phyloP scores from a whole-genome alignment of 2,329 filamentous ascomycete species.

The Dactylonectria estremocensis region DNA sequence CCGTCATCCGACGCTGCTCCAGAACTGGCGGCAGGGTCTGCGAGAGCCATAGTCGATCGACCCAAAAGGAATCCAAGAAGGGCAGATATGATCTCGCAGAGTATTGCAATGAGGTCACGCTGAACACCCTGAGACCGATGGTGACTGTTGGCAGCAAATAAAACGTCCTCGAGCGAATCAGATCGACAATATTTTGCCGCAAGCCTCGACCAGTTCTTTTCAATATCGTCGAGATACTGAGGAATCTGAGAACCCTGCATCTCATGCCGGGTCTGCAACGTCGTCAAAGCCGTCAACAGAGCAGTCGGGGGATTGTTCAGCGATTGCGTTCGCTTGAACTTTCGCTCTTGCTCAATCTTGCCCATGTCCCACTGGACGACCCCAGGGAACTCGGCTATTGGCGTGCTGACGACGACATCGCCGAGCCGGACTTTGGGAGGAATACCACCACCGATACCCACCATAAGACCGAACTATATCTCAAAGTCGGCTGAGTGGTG shows the following conservation, averaged over 20 bases:
- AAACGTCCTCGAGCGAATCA: slow-evolving; percentile 4
- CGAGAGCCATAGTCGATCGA: too few species aligned
- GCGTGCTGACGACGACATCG: neutral
- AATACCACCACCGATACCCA: neutral
- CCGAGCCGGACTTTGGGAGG: neutral
- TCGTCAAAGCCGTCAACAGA: neutral
- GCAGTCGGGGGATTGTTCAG: slow-evolving; percentile 12
- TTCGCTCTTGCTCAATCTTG: neutral
- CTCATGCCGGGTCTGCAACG: neutral
- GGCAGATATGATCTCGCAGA: too few species aligned
- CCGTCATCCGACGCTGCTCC: too few species aligned
- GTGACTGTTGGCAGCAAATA: neutral
- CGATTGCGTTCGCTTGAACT: slow-evolving; percentile 19
- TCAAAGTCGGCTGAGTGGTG: too few species aligned
- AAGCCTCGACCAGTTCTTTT: slow-evolving; percentile 18
- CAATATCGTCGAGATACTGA: slow-evolving; percentile 10
- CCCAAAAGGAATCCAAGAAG: too few species aligned
- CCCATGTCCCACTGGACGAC: neutral
- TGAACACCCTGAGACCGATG: too few species aligned
- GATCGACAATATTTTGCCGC: slow-evolving; percentile 16
- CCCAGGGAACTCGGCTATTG: neutral
- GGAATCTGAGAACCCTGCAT: slow-evolving; percentile 18
- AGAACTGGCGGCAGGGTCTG: too few species aligned
- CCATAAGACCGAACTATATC: neutral
- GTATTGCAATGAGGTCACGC: too few species aligned